These are phyloP conservation scores for Aphanomyces euteiches DNA, from an alignment of 352 stramenopile genomes.

Conservation along the genomic window DNA sequence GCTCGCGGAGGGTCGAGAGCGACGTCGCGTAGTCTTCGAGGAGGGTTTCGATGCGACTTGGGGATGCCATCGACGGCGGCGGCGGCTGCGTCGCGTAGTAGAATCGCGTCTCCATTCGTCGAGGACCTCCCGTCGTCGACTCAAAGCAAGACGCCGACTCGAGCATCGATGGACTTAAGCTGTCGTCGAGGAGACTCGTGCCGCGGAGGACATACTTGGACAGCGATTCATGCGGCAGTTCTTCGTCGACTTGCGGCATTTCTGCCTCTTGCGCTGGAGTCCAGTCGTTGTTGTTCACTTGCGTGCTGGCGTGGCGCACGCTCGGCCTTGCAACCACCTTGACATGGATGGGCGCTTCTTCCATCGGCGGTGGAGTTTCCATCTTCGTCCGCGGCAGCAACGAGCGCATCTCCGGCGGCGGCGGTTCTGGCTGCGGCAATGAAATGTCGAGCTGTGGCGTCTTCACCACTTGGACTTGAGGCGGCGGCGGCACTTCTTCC, in stretches of 20 bases:
- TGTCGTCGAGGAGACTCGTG: not conserved
- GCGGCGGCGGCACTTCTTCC: no score
- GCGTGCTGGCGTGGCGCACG: not conserved
- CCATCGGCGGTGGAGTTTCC: not conserved
- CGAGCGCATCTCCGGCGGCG: no score
- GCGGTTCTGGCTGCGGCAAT: no score
- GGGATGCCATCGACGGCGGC: not conserved
- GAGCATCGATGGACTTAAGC: no score
- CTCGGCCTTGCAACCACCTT: not conserved
- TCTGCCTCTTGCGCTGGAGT: not conserved
- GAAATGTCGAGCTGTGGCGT: no score
- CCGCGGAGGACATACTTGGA: constrained; percentile 8
- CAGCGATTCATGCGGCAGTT: not conserved
- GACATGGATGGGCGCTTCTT: not conserved
- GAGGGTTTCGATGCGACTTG: not conserved
- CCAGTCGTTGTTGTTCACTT: not conserved
- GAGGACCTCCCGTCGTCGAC: no score
- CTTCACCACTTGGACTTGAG: no score
- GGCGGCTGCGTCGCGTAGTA: not conserved
- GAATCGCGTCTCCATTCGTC: no score
- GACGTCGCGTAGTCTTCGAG: constrained; percentile 23
- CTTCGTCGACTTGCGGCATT: not conserved
- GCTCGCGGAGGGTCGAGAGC: constrained; percentile 1
- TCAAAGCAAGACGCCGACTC: no score
- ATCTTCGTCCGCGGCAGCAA: not conserved